Evolutionary conservation across 306 rosid species (phyloP).

Genomic region (Rosa rugosa): DNA sequence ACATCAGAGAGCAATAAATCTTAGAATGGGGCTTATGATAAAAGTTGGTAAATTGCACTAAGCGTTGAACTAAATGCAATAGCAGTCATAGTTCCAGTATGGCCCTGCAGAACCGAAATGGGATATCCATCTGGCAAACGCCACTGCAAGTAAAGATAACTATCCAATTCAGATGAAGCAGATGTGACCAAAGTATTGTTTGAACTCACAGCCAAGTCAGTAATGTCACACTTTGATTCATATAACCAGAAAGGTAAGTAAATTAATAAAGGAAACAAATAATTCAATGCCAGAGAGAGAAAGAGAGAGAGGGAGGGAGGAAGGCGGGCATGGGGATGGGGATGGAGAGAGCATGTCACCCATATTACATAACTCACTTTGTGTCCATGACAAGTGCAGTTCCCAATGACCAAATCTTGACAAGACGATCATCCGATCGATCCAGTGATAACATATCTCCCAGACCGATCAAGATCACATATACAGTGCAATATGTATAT

Average conservation of each 20-base stretch:
- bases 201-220: conserved; percentile 53
- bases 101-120: conserved; percentile 84
- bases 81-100: conserved; percentile 78
- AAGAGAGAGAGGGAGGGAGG: conserved; percentile 11
- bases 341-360: conserved; percentile 23
- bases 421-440: conserved; percentile 36
- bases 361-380: conserved; percentile 57
- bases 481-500: neutral
- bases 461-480: conserved; percentile 62
- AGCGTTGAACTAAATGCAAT: conserved; percentile 85
- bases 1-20: conserved; percentile 23
- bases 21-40: conserved; percentile 64
- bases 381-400: conserved; percentile 94
- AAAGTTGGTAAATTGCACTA: conserved; percentile 55
- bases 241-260: conserved; percentile 20
- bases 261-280: conserved; percentile 11
- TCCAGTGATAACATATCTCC: conserved; percentile 87
- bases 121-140: conserved; percentile 89
- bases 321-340: neutral
- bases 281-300: neutral
- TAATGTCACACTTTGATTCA: conserved; percentile 71
- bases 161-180: conserved; percentile 65
- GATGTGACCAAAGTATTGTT: conserved; percentile 66
- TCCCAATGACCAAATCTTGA: conserved; percentile 90
- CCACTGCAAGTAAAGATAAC: conserved; percentile 59